Evolutionary conservation across 768 basidiomycete genomes (phyloP), one percentile per base, ranked within the genome.

Genomic region (Coprinopsis cinerea): DNA sequence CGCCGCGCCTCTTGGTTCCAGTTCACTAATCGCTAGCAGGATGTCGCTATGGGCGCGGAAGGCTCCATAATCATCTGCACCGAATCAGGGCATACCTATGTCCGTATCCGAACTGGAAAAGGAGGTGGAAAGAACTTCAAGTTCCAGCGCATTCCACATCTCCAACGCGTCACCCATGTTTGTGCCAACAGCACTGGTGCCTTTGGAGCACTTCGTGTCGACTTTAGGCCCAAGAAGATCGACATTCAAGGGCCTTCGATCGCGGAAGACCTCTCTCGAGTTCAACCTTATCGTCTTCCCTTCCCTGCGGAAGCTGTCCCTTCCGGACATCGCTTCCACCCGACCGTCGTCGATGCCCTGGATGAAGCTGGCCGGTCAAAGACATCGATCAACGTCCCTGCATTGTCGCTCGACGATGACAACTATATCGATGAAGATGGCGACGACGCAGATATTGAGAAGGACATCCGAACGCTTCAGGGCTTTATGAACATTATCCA

Each of bases 11-110:
- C 11, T 20, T 39, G 10, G 32, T 35, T 30, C 42, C 44, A 26
- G 34, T 35, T 39, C 49, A 47, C 35, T 24, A 24, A n/a, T 4
- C 18, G 15, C 34, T 17, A 26, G 27, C 53, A 87, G 83, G 95
- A 98, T 57, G 87, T 95, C 7, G 92, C 92, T 0, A 72, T 97
- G 13, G 91, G 92, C 17, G 72, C 82, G 1, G 92, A 96, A 55
- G 91, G 93, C 3, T 80, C 86, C 14, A 79, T 96, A 59, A 85
- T 96, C 61, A 77, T 98, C 40, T 96, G 91, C 67, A 98, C 95
- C 1, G 82, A 88, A 54, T 94, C 95, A 3, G 95, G 95, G 0
- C 93, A 97, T 58, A 93, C 95, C 26, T 97, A 87, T 60, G 76
- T 94, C 20, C 85, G 93, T 20, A 75, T 82, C 17, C 78, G 91